Conservation (phyloP, 2,329 filamentous ascomycete genomes). For the Knufia petricola region DNA sequence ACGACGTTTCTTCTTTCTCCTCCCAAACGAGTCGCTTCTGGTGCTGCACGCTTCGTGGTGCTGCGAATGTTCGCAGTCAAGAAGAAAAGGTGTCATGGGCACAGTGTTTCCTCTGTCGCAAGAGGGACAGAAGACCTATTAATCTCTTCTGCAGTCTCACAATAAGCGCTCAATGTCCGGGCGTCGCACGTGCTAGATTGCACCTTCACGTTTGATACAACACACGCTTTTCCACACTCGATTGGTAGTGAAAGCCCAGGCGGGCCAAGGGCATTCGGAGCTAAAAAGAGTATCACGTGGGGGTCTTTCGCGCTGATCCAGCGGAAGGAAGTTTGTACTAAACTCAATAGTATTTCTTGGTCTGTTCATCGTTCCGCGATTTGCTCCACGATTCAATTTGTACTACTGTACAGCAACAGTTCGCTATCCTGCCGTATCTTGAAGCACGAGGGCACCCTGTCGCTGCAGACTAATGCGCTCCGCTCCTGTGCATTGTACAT, state of each 20-base stretch:
- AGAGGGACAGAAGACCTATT: conserved; percentile 1
- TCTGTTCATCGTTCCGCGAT: no score
- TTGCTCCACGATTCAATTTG: no score
- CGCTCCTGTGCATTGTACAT: conserved; percentile 1
- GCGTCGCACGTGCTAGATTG: conserved; percentile 1
- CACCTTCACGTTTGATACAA: conserved; percentile 1
- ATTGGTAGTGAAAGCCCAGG: conserved; percentile 1
- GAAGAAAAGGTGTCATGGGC: conserved; percentile 1
- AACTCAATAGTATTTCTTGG: no score
- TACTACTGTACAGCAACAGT: no score
- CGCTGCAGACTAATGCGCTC: conserved; percentile 2
- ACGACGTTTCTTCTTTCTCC: no score
- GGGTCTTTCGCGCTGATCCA: background rate
- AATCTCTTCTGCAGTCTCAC: conserved; percentile 2
- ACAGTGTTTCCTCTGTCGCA: background rate
- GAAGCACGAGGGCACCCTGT: background rate
- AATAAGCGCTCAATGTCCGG: conserved; percentile 2
- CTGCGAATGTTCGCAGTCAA: conserved; percentile 1
- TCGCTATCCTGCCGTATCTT: no score
- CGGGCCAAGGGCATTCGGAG: background rate
- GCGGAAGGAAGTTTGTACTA: no score
- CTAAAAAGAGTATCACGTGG: conserved; percentile 2
- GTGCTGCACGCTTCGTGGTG: no score
- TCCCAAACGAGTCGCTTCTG: no score
- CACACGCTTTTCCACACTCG: conserved; percentile 2